Evolutionary conservation across 306 rosid species (phyloP), one percentile per base, ranked within the genome.

Genomic region (Begonia masoniana): DNA sequence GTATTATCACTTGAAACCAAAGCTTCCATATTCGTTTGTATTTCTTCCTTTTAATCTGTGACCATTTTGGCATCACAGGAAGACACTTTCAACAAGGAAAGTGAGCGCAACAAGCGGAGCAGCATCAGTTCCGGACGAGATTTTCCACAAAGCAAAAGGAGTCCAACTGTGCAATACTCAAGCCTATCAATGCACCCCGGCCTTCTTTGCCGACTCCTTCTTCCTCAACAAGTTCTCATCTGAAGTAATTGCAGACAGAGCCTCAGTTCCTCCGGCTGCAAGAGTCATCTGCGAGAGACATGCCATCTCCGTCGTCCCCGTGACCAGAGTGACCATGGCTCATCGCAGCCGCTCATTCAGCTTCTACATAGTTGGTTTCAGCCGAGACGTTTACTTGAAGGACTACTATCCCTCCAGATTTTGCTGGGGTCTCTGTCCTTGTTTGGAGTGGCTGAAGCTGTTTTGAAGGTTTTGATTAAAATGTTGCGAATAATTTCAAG

Each of bases 391-490:
- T 41, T 91, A 91, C 69, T 68, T 86, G 55, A 91, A 77, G 84
- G 97, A 86, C 70, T 77, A 83, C 64, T 81, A 87, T 74, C 96
- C 97, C 0, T 56, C 97, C 17, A 74, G 85, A 57, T 83, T 60
- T 65, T 86, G 97, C 61, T 91, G 97, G 94, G 96, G 96, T n/a
- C 50, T 85, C 19, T 91, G 97, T 58, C 96, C 97, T 24, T 91
- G 97, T 62, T 70, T 91, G 79, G 97, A 85, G 68, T 91, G 97
- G 97, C 51, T 91, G 75, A 91, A 81, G 92, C 14, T 85, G 64
- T 85, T 52, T 74, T n/a, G 15, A n/a, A 45, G 49, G n/a, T 5
- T 31, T 31, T 31, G 39, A 9, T 0, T 7, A 31, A 6, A 31
- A 11, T 45, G 49, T 5, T 45, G 13, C 2, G 15, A 45, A 45